Conservation (phyloP, 2,329 filamentous ascomycete species). For the Didymella keratinophila region DNA sequence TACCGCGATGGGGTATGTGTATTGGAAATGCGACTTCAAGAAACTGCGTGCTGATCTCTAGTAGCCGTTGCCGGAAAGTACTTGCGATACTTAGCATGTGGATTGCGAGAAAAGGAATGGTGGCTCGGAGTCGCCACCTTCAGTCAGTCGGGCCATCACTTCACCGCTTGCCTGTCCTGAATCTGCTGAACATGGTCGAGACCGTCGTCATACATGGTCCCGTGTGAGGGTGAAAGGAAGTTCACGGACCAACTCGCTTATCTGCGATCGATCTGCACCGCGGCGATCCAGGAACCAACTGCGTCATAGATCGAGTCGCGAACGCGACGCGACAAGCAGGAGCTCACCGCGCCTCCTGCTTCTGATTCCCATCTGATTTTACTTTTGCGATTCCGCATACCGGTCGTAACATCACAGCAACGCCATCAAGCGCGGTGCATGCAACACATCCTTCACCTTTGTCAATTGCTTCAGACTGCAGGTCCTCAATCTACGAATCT, state of each 20-base stretch:
- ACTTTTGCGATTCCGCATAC: background rate
- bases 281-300: slow-evolving; percentile 36
- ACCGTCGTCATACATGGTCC: too few relatives aligned
- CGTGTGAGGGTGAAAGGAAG: background rate
- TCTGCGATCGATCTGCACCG: slow-evolving; percentile 32
- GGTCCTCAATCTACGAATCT: background rate
- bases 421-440: background rate
- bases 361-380: background rate
- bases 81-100: too few relatives aligned
- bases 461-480: background rate
- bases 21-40: too few relatives aligned
- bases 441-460: background rate
- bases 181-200: too few relatives aligned
- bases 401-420: background rate
- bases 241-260: slow-evolving; percentile 26
- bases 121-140: too few relatives aligned
- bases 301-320: slow-evolving; percentile 42
- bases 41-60: too few relatives aligned
- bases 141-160: too few relatives aligned
- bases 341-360: background rate
- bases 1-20: too few relatives aligned
- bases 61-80: too few relatives aligned
- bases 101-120: too few relatives aligned
- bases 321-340: slow-evolving; percentile 28
- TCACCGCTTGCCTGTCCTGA: too few relatives aligned